Evolutionary conservation across 1,284 basidiomycete species (phyloP), one percentile per base, ranked within the genome.

Genomic region (Pyrrhoderma noxium): DNA sequence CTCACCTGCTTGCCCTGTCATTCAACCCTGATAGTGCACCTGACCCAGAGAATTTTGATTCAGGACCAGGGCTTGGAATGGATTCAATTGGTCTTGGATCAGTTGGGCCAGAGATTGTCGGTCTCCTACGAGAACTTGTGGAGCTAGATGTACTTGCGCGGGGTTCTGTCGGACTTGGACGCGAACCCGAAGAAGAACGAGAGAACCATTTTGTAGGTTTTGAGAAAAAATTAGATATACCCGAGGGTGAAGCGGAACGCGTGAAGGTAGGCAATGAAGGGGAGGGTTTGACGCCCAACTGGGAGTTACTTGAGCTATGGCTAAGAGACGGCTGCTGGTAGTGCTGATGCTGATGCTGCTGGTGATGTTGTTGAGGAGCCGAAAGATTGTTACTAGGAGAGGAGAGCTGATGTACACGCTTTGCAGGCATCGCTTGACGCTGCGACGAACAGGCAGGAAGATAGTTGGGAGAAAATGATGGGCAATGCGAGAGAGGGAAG

Each of bases 31-130:
- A 40, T 8, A 22, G 8, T 52, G 56, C 62, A 53, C 55, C 60
- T 23, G 62, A 56, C 45, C 61, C 58, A 36, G 64, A 54, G 52
- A 57, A 25, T 22, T 52, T 57, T 2, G 13, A 39, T 14, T 55
- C 52, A n/a, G 25, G 25, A 5, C 35, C 57, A 64, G 11, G 62
- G 59, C 64, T 67, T 60, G 16, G 59, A 55, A 54, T 64, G 59
- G 59, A 76, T 55, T 76, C 74, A 49, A 89, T 81, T 7, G 85
- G 86, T 16, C 86, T 70, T 8, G 85, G 86, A 61, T 89, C 86
- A 1, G 85, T 87, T 2, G 86, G 86, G 47, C 80, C 80, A 27
- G 87, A 89, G 36, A 89, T 89, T 71, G 86, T 88, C 50, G 79
- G 81, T 55, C 83, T 85, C 58, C 85, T 73, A 11, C 57, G 54